Percentiles rank a stretch among this genome's conserved stretches.
These are phyloP conservation scores for Leucoagaricus sp. DNA, from an alignment of 1,284 basidiomycete species.

Conservation along the genomic window DNA sequence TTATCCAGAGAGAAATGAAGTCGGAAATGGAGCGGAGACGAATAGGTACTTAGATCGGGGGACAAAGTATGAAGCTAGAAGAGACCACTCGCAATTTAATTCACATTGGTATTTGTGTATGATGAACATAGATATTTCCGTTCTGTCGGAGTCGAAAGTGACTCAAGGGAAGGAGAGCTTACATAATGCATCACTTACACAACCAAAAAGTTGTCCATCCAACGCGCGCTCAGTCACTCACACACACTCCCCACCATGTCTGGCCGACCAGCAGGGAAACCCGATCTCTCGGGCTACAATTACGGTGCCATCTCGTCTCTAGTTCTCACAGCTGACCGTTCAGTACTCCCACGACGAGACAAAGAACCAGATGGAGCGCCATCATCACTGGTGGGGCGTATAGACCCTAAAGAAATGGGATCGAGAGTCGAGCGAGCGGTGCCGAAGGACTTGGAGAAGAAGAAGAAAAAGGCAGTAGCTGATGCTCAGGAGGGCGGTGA, in stretches of 20 bases:
- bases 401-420: slow-evolving; percentile 93
- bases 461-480: slow-evolving; percentile 82
- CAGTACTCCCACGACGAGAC: slow-evolving; percentile 76
- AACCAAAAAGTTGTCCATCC: not conserved
- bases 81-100: too few species aligned
- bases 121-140: too few species aligned
- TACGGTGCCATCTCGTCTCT: slow-evolving; percentile 89
- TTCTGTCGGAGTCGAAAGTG: too few species aligned
- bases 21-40: too few species aligned
- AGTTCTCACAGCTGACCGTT: slow-evolving; percentile 81
- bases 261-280: slow-evolving; percentile 52
- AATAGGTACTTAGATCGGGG: too few species aligned
- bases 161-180: too few species aligned
- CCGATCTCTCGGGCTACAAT: slow-evolving; percentile 85
- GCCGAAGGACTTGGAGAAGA: slow-evolving; percentile 94
- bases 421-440: slow-evolving; percentile 83
- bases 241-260: slow-evolving; percentile 34
- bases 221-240: not conserved
- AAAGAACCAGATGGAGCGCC: slow-evolving; percentile 97
- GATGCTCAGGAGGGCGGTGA: slow-evolving; percentile 23
- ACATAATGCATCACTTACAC: not conserved
- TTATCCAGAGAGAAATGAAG: too few species aligned
- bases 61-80: too few species aligned
- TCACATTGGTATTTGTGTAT: too few species aligned
- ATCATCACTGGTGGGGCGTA: slow-evolving; percentile 89